These are phyloP conservation scores for Pythium oligandrum DNA, from an alignment of 352 stramenopile genomes.

Conservation along the genomic window DNA sequence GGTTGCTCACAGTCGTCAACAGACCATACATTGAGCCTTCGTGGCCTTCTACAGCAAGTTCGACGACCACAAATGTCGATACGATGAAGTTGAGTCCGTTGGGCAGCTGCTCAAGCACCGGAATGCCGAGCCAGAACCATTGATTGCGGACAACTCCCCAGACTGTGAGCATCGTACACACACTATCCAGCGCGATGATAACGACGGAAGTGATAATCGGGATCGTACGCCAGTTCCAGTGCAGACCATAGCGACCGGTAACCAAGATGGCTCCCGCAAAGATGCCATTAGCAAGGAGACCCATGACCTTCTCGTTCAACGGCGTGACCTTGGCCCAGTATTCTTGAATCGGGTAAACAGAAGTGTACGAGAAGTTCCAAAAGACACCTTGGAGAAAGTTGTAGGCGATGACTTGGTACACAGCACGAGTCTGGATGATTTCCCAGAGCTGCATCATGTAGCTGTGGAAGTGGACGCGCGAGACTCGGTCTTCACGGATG, in stretches of 20 bases:
- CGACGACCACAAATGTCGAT: conserved; percentile 11
- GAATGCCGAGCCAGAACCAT: conserved; percentile 14
- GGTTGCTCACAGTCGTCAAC: conserved; percentile 9
- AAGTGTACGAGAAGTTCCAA: conserved; percentile 1
- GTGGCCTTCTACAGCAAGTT: conserved; percentile 17
- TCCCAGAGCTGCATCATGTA: conserved; percentile 10
- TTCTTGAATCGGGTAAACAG: conserved; percentile 1
- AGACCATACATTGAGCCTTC: conserved; percentile 16
- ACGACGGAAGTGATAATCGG: neutral
- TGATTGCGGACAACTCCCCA: conserved; percentile 12
- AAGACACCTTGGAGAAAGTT: conserved; percentile 11
- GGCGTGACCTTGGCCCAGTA: conserved; percentile 12
- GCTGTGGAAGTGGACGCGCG: conserved; percentile 1
- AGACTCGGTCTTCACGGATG: conserved; percentile 12
- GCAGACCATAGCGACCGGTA: conserved; percentile 9
- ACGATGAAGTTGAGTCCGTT: conserved; percentile 16
- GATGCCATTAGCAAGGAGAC: conserved; percentile 1
- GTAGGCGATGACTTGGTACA: conserved; percentile 11
- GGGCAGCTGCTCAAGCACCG: conserved; percentile 9
- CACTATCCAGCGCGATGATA: conserved; percentile 3
- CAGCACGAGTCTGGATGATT: conserved; percentile 9
- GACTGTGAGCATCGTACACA: conserved; percentile 6
- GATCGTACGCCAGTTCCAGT: conserved; percentile 13
- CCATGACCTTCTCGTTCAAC: conserved; percentile 8
- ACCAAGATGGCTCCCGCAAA: conserved; percentile 6